phyloP scores from a whole-genome alignment of 2,329 filamentous ascomycete genomes.

The Microdochium trichocladiopsis region DNA sequence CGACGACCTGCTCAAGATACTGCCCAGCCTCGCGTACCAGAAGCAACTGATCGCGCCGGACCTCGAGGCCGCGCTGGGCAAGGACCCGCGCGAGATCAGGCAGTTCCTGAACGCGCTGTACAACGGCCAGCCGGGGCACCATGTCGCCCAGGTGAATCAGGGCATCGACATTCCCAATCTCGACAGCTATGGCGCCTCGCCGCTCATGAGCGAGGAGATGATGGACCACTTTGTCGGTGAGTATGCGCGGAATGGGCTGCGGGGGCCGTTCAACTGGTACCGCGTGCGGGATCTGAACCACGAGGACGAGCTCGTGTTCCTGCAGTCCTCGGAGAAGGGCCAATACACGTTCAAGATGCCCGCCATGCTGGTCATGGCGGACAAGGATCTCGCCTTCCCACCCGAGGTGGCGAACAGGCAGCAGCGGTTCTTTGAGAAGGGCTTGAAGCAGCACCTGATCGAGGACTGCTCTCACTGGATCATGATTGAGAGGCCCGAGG shows the following conservation, averaged over 20 bases:
- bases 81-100: slow-evolving; percentile 36
- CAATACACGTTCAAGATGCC: not conserved
- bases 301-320: slow-evolving; percentile 44
- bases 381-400: not conserved
- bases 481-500: not conserved
- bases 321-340: not conserved
- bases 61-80: slow-evolving; percentile 38
- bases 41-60: slow-evolving; percentile 53
- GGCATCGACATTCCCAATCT: slow-evolving; percentile 38
- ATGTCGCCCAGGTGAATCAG: slow-evolving; percentile 41
- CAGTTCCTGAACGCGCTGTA: slow-evolving; percentile 55
- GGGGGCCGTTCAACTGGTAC: slow-evolving; percentile 64
- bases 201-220: slow-evolving; percentile 49
- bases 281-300: slow-evolving; percentile 54
- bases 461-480: not conserved
- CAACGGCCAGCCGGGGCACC: slow-evolving; percentile 44
- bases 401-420: not conserved
- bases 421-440: not conserved
- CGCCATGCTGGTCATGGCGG: slow-evolving; percentile 1
- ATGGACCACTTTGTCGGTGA: slow-evolving; percentile 59
- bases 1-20: slow-evolving; percentile 37
- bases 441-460: not conserved
- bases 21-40: slow-evolving; percentile 61
- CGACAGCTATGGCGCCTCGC: slow-evolving; percentile 39
- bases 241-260: slow-evolving; percentile 51